Conservation (phyloP, 345 rosid genomes). For the Pugionium dolabratum region DNA sequence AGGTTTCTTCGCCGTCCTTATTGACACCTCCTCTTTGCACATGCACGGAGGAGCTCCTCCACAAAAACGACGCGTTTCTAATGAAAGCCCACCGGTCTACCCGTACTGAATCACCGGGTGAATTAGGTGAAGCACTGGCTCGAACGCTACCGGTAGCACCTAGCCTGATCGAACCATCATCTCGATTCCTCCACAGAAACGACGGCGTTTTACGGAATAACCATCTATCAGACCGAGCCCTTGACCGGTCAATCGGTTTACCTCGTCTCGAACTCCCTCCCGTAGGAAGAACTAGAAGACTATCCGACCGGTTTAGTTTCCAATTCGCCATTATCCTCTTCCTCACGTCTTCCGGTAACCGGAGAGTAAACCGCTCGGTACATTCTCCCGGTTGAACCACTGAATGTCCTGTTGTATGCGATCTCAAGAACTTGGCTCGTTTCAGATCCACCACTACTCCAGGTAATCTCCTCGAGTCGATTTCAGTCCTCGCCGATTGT, state of each 20-base stretch:
- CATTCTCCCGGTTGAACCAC: conserved; percentile 42
- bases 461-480: conserved; percentile 37
- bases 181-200: conserved; percentile 39
- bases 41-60: conserved; percentile 54
- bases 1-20: conserved; percentile 39
- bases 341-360: conserved; percentile 44
- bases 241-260: conserved; percentile 29
- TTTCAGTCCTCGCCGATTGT: not conserved
- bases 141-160: conserved; percentile 39
- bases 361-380: conserved; percentile 43
- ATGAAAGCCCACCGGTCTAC: conserved; percentile 61
- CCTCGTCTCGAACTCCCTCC: conserved; percentile 42
- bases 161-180: not conserved
- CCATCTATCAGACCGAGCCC: conserved; percentile 33
- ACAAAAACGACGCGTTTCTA: conserved; percentile 49
- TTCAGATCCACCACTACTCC: conserved; percentile 40
- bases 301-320: conserved; percentile 40
- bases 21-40: conserved; percentile 51
- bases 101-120: conserved; percentile 40
- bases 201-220: conserved; percentile 32
- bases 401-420: conserved; percentile 41
- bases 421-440: conserved; percentile 36
- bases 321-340: conserved; percentile 36
- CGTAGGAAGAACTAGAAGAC: conserved; percentile 35
- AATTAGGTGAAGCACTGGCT: conserved; percentile 16